Evolutionary conservation across 23 red algal species (phyloP).

Genomic region (Gracilaria gracilis): DNA sequence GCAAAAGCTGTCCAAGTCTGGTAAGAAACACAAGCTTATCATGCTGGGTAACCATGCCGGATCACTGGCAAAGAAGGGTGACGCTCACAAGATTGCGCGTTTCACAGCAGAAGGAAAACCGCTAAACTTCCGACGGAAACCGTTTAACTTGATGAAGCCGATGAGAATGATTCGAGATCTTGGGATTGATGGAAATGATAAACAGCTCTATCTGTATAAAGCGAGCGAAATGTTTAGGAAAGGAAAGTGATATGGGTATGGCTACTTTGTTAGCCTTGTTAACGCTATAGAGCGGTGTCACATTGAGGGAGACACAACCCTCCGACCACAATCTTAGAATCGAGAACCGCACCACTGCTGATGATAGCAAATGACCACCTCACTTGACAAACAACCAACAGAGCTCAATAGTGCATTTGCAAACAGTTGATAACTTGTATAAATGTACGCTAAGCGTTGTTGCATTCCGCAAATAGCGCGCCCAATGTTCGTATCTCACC

Average conservation of each 20-base stretch:
- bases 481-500: no score
- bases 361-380: background rate
- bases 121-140: conserved; percentile 46
- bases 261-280: no score
- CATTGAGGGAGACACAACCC: background rate
- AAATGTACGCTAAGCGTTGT: no score
- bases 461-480: no score
- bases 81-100: conserved; percentile 38
- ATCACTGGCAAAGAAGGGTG: conserved; percentile 9
- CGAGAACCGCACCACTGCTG: background rate
- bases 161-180: conserved; percentile 49
- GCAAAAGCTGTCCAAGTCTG: conserved; percentile 45
- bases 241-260: conserved; percentile 23
- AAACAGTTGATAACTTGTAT: no score
- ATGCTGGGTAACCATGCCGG: conserved; percentile 59
- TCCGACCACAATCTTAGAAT: background rate
- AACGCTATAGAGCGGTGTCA: background rate
- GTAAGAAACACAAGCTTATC: conserved; percentile 54
- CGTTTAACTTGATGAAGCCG: conserved; percentile 57
- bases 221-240: conserved; percentile 42
- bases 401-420: no score
- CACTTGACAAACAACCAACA: background rate
- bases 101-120: conserved; percentile 51
- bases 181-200: conserved; percentile 28
- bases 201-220: conserved; percentile 59